phyloP scores from a whole-genome alignment of 78 protist genomes.

The Diacronema lutheri region DNA sequence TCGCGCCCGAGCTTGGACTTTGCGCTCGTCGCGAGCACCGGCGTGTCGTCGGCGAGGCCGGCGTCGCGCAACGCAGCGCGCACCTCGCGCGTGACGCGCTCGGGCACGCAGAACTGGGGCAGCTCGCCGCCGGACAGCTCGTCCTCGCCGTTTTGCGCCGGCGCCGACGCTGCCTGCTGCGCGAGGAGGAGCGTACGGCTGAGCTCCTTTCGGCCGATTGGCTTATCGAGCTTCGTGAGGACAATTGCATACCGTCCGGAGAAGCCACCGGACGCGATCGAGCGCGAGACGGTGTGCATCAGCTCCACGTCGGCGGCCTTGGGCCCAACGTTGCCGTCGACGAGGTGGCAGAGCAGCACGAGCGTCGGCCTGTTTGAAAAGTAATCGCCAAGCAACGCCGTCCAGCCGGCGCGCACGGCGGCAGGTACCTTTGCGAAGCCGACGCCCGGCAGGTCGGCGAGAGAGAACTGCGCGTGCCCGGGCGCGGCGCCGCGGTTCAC shows the following conservation, averaged over 20 bases:
- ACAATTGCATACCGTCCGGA: background rate
- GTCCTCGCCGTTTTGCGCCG: too few species aligned
- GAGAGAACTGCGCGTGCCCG: background rate
- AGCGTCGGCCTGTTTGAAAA: background rate
- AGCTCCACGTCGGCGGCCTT: background rate
- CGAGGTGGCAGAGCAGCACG: background rate
- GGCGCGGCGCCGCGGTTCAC: background rate
- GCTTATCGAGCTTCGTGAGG: background rate
- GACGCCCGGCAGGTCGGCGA: slow-evolving; percentile 7
- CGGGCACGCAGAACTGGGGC: too few species aligned
- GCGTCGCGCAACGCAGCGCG: too few species aligned
- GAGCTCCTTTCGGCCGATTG: too few species aligned
- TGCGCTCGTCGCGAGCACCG: too few species aligned
- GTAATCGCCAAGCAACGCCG: background rate
- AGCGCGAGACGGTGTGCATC: background rate
- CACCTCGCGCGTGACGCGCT: too few species aligned
- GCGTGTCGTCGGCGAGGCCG: too few species aligned
- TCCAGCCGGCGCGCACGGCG: background rate
- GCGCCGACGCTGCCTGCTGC: too few species aligned
- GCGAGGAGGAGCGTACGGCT: too few species aligned
- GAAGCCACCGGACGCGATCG: background rate
- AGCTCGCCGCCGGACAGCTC: too few species aligned
- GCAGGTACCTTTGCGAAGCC: background rate
- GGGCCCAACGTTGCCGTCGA: background rate
- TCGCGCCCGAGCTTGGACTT: too few species aligned